These are phyloP conservation scores for Graphilbum fragrans DNA, from an alignment of 2,329 filamentous ascomycete genomes.

Conservation along the genomic window DNA sequence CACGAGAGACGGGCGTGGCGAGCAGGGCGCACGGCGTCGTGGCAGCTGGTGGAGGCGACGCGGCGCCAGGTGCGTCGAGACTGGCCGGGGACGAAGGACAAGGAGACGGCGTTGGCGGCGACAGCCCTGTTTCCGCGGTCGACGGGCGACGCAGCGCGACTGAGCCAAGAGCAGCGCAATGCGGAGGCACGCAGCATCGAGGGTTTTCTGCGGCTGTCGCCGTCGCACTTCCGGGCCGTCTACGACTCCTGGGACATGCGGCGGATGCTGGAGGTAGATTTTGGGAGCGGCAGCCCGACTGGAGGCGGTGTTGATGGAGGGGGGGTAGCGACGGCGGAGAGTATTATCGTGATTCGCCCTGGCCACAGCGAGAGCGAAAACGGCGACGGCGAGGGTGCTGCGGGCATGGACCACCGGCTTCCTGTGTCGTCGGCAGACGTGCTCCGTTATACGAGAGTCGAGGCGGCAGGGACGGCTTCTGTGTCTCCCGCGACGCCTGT, in stretches of 20 bases:
- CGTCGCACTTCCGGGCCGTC: conserved; percentile 63
- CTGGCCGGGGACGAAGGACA: conserved; percentile 55
- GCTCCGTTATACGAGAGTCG: conserved; percentile 24
- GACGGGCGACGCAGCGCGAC: conserved; percentile 59
- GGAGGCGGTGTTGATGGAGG: conserved; percentile 14
- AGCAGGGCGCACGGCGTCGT: conserved; percentile 65
- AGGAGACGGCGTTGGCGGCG: conserved; percentile 55
- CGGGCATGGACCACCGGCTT: neutral
- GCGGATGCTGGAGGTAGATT: conserved; percentile 75
- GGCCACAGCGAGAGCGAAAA: conserved; percentile 30
- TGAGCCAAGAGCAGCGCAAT: conserved; percentile 56
- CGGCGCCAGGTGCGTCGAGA: conserved; percentile 60
- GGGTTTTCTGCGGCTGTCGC: conserved; percentile 57
- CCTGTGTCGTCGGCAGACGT: conserved; percentile 29
- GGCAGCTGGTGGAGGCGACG: conserved; percentile 70
- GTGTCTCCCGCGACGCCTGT: neutral
- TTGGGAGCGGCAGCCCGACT: conserved; percentile 50
- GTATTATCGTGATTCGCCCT: conserved; percentile 60
- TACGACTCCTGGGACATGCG: conserved; percentile 92
- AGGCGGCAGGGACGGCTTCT: neutral
- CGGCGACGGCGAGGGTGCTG: conserved; percentile 27
- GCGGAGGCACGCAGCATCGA: conserved; percentile 78
- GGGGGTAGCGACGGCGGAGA: conserved; percentile 17
- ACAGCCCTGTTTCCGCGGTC: conserved; percentile 56
- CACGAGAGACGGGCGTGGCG: conserved; percentile 54